Conservation (phyloP, 202 grass and related monocot genomes). For the Musa balbisiana region DNA sequence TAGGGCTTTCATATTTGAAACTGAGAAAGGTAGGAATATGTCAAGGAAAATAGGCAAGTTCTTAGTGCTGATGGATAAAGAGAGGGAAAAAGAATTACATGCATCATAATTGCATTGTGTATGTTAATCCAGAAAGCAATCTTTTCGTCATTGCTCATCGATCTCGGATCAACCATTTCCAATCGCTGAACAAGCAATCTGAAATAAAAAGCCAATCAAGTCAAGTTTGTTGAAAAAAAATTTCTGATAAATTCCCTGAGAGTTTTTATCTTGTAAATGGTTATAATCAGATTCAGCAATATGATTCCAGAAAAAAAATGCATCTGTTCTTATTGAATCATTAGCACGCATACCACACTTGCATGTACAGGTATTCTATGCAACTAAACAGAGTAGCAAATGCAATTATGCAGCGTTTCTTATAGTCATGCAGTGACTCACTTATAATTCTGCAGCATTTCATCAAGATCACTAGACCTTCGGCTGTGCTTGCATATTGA, state of each 20-base stretch:
- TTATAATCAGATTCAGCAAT: too few species aligned
- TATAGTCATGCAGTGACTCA: conserved; percentile 28
- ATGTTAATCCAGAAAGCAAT: conserved; percentile 96
- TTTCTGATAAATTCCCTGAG: too few species aligned
- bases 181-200: conserved; percentile 76
- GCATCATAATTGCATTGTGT: conserved; percentile 98
- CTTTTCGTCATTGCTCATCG: conserved; percentile 70
- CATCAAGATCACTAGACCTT: conserved; percentile 46
- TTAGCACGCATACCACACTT: too few species aligned
- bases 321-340: too few species aligned
- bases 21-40: too few species aligned
- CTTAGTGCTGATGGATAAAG: not conserved
- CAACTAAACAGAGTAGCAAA: too few species aligned
- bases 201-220: conserved; percentile 9
- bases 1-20: too few species aligned
- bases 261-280: not conserved
- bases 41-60: too few species aligned
- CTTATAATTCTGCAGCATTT: conserved; percentile 68
- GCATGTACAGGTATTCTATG: too few species aligned
- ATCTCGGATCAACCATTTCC: conserved; percentile 49
- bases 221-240: not conserved
- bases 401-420: too few species aligned
- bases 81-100: conserved; percentile 53
- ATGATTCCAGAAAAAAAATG: too few species aligned
- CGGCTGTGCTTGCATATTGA: conserved; percentile 47